phyloP scores from a whole-genome alignment of 768 basidiomycete genomes.

The Russula lepida region DNA sequence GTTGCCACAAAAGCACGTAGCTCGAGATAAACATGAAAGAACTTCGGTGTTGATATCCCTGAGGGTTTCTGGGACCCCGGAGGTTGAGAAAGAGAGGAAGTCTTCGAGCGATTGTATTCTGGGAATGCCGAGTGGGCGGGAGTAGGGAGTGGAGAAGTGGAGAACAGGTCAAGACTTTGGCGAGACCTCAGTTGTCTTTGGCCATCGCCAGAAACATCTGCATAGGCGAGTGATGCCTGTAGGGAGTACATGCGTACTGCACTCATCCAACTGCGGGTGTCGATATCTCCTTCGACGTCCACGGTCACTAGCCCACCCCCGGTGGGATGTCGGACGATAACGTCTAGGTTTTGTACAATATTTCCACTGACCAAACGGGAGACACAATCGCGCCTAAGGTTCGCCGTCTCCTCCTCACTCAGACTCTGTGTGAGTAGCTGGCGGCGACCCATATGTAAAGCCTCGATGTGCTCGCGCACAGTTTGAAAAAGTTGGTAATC shows the following conservation, averaged over 20 bases:
- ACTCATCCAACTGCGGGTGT: slow-evolving; percentile 78
- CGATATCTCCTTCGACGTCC: slow-evolving; percentile 79
- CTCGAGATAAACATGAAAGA: slow-evolving; percentile 87
- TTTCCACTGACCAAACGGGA: slow-evolving; percentile 82
- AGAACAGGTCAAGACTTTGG: slow-evolving; percentile 41
- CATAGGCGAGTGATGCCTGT: slow-evolving; percentile 77
- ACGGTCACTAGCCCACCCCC: slow-evolving; percentile 86
- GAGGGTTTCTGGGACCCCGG: slow-evolving; percentile 29
- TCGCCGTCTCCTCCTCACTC: slow-evolving; percentile 76
- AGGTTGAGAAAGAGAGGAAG: slow-evolving; percentile 29
- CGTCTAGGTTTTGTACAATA: slow-evolving; percentile 83
- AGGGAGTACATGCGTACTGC: slow-evolving; percentile 87
- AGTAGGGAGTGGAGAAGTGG: slow-evolving; percentile 41
- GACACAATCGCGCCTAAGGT: slow-evolving; percentile 80
- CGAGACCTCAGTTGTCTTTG: slow-evolving; percentile 31
- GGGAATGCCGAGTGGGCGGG: slow-evolving; percentile 68
- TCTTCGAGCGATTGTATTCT: slow-evolving; percentile 37
- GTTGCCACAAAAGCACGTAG: slow-evolving; percentile 88
- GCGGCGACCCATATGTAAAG: slow-evolving; percentile 82
- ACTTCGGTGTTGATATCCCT: slow-evolving; percentile 49
- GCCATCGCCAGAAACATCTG: slow-evolving; percentile 36
- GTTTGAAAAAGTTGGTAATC: slow-evolving; percentile 85
- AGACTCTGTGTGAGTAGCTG: slow-evolving; percentile 85
- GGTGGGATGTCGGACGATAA: slow-evolving; percentile 92
- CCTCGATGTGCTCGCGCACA: slow-evolving; percentile 84